Conservation (phyloP, 345 rosid species). For the Moricandia moricandioides region DNA sequence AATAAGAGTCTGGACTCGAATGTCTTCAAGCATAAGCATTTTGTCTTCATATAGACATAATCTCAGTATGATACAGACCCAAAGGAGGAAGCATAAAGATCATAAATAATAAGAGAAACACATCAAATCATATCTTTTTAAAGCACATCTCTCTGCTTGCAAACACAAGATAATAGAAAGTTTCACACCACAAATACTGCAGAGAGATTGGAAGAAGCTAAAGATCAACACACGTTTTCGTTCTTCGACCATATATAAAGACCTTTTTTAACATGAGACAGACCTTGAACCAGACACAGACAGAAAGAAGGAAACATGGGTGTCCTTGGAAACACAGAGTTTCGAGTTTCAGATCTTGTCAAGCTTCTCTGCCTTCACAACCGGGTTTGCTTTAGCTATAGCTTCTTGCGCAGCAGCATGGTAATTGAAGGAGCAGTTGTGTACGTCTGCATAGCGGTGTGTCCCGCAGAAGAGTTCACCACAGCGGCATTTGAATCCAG, state of each 20-base stretch:
- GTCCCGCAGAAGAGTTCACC: conserved; percentile 71
- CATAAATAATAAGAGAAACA: too few relatives aligned
- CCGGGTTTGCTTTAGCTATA: conserved; percentile 78
- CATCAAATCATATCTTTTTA: too few relatives aligned
- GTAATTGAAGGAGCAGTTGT: conserved; percentile 71
- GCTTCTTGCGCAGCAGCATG: conserved; percentile 77
- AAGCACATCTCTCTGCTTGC: too few relatives aligned
- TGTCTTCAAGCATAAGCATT: too few relatives aligned
- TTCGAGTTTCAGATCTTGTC: conserved; percentile 55
- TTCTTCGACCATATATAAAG: not conserved
- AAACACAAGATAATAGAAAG: too few relatives aligned
- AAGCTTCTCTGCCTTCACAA: conserved; percentile 86
- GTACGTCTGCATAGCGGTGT: conserved; percentile 86
- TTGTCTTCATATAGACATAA: too few relatives aligned
- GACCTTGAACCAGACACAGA: conserved; percentile 24
- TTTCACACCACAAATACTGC: too few relatives aligned
- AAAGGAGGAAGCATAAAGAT: too few relatives aligned
- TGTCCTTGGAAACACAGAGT: too few relatives aligned
- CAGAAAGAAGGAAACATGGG: not conserved
- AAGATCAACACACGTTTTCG: conserved; percentile 21
- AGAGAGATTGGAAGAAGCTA: not conserved
- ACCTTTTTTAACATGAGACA: conserved; percentile 15
- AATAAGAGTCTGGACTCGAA: too few relatives aligned
- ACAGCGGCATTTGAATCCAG: conserved; percentile 80
- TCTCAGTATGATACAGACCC: too few relatives aligned